Percentiles rank a stretch among this genome's conserved stretches.
Evolutionary conservation across 1,284 basidiomycete genomes (phyloP).

Genomic region (Schizophyllum commune): DNA sequence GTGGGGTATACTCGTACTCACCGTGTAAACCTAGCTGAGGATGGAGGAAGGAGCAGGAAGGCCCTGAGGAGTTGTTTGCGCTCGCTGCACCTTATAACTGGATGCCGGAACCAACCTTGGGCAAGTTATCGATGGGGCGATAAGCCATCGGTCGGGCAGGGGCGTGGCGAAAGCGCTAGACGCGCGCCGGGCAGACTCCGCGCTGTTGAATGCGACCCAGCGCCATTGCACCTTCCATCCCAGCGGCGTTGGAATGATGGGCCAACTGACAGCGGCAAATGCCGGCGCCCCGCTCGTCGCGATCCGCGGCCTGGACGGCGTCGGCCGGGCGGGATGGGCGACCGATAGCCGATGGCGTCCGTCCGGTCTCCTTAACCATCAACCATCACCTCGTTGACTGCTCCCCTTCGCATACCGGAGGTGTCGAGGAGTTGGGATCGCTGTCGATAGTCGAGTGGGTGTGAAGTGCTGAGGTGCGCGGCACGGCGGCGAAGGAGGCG

Average conservation of each 20-base stretch:
- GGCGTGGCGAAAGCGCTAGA: no score
- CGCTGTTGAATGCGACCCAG: neutral
- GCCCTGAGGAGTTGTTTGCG: neutral
- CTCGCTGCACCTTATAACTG: neutral
- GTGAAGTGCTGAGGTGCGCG: neutral
- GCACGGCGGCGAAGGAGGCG: neutral
- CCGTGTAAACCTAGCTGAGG: neutral
- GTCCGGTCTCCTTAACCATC: neutral
- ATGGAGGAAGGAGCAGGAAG: neutral
- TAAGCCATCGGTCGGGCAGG: neutral
- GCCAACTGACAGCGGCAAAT: neutral
- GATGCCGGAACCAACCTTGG: neutral
- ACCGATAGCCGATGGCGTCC: neutral
- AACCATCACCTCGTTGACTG: neutral
- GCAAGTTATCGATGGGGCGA: neutral
- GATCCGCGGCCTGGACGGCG: neutral
- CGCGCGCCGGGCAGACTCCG: neutral
- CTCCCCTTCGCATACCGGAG: neutral
- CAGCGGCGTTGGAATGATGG: neutral
- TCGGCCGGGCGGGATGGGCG: neutral
- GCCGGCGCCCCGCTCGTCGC: neutral
- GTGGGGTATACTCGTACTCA: neutral
- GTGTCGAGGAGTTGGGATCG: neutral
- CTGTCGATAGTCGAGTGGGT: neutral
- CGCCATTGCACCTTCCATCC: neutral